Base-by-base conservation (phyloP, 2,329 filamentous ascomycete species). In the Cordyceps javanica region DNA sequence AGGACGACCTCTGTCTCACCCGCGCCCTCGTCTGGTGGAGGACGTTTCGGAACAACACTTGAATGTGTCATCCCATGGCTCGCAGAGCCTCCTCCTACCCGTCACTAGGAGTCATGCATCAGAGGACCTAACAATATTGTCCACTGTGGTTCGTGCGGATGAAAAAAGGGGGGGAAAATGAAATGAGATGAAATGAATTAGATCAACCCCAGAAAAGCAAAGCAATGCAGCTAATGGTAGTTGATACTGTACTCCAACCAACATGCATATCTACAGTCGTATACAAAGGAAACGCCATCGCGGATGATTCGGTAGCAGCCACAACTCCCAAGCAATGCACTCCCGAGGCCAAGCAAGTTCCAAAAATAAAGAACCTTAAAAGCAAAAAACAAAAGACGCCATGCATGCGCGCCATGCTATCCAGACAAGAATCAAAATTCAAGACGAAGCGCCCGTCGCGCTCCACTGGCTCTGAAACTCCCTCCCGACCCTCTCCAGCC, bases 381-480 rank as follows among this genome's bases (percentile, higher is more conserved):
- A 16, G 2, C n/a, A 42, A 25, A 5, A 25, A 14, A 25, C 9
- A 42, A 42, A 13, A 23, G 25, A 42, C 14, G 34, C 34, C 4
- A 25, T 42, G 21, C 8, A 23, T 25, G 9, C 39, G 39, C 14
- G 8, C 21, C 3, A 42, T 25, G 7, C 4, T 34, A 25, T 28
- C 32, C 30, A 25, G 34, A 48, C 7, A 16, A 45, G 19, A 16
- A 52, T 9, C 16, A 2, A n/a, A n/a, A 7, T 14, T 48, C 42
- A 54, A 50, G 46, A 19, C 19, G n/a, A n/a, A n/a, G 30, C n/a
- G 50, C 41, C 50, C 25, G 71, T 53, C 23, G 70, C 71, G 21
- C 30, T 46, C 80, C 81, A 84, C 60, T 79, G 76, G 26, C 71
- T 70, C 66, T 86, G 83, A 49, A 86, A 78, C 48, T 78, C 76